Evolutionary conservation across 495 filamentous ascomycete species (phyloP), one percentile per base, ranked within the genome.

Genomic region (Aspergillus heteromorphus): DNA sequence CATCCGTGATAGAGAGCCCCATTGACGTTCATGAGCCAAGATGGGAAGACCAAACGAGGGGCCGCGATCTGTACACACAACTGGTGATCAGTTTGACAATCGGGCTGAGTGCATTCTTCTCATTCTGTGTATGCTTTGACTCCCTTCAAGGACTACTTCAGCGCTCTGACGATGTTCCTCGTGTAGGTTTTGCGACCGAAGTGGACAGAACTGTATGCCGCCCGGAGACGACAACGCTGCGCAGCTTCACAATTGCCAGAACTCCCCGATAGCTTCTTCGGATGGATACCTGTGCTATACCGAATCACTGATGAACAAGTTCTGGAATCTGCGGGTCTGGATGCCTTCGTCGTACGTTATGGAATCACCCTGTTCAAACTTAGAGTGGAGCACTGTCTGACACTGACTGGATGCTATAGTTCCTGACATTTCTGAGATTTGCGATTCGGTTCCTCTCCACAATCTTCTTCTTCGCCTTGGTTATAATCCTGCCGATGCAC

Each of bases 261-360:
- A 40, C 83, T 99, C 6, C 91, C 95, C 42, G 83, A 91, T 62
- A 85, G 79, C 30, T 85, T 96, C 62, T 88, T 97, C 57, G 93
- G 92, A 63, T 99, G 95, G 95, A 93, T 97, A 29, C 85, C 89
- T 2, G 82, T 84, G 9, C 74, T 99, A n/a, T 93, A 92, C 76
- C 77, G 73, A 48, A 88, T 99, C 48, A 89, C 87, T 11, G 91
- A 97, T 41, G 82, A 95, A 63, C 85, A 97, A 68, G 83, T 97
- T 18, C 76, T 99, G 42, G 83, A 86, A 34, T 93, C 92, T 25
- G 92, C 92, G 11, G 95, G 95, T 0, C 76, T 99, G 42, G 95
- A 99, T 74, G 95, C 93, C 49, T 99, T 86, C 70, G 93, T 96
- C 58, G 88, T 91, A 70, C 66, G 87, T 80, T 41, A 38, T 2